Conservation (phyloP, 257 asterid genomes). For the Plantago major region DNA sequence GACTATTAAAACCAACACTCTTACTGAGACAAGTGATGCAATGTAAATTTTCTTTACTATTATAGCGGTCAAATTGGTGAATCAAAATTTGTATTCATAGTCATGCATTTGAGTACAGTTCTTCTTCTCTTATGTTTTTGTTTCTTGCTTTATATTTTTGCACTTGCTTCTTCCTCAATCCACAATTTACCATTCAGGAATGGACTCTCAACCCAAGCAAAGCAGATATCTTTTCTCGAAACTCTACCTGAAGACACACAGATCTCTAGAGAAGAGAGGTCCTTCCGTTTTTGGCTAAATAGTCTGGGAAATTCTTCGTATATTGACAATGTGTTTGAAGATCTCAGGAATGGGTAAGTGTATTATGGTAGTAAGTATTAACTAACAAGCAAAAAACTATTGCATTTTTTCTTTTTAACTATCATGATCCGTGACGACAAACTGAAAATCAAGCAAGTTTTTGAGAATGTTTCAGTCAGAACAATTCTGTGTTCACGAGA, state of each 20-base stretch:
- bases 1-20: too few relatives aligned
- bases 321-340: conserved; percentile 94
- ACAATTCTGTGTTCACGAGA: background rate
- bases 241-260: conserved; percentile 74
- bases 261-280: conserved; percentile 87
- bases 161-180: conserved; percentile 19
- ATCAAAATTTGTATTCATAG: background rate
- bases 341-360: conserved; percentile 88
- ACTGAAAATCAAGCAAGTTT: background rate
- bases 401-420: background rate
- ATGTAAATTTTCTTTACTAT: background rate
- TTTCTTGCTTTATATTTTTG: background rate
- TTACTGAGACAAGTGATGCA: background rate
- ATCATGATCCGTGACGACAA: background rate
- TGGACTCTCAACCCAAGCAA: conserved; percentile 81
- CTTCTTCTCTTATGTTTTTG: background rate
- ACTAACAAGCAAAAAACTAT: conserved; percentile 3
- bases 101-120: too few relatives aligned
- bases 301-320: conserved; percentile 76
- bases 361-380: conserved; percentile 7
- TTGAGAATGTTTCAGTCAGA: background rate
- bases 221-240: conserved; percentile 79
- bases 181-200: conserved; percentile 45
- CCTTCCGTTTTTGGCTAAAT: conserved; percentile 90
- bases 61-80: background rate